Evolutionary conservation across 2,329 filamentous ascomycete genomes (phyloP).

Genomic region (Myriangium duriaei): DNA sequence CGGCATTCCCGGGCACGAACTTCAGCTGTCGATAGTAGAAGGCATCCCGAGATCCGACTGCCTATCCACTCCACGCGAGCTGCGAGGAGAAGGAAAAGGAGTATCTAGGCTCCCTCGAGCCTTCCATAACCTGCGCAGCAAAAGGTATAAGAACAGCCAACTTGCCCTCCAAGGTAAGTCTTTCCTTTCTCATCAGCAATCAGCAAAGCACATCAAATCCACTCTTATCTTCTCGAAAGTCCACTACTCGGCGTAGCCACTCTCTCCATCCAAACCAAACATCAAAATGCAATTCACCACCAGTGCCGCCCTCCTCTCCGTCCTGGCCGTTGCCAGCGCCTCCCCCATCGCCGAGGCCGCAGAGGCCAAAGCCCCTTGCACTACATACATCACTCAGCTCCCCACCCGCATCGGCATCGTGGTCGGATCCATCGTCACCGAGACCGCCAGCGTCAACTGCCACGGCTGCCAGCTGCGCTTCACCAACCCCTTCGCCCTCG

Average conservation of each 20-base stretch:
- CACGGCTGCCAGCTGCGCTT: conserved; percentile 2
- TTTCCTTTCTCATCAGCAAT: background rate
- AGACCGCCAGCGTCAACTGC: conserved; percentile 4
- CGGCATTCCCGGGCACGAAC: no score
- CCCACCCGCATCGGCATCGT: conserved; percentile 5
- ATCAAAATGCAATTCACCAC: conserved; percentile 9
- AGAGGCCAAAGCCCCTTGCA: conserved; percentile 2
- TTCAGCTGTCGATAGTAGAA: no score
- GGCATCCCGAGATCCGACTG: no score
- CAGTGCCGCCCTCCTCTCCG: conserved; percentile 5
- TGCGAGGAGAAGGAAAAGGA: no score
- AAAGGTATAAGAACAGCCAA: conserved; percentile 4
- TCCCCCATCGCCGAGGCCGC: conserved; percentile 1
- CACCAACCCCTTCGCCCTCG: background rate
- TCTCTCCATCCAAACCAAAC: no score
- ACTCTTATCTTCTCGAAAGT: background rate
- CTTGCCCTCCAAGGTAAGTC: background rate
- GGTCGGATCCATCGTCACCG: background rate
- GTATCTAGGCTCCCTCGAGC: background rate
- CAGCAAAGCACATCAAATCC: background rate
- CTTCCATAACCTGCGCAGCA: no score
- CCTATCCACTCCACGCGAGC: no score
- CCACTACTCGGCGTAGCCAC: no score
- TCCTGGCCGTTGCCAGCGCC: conserved; percentile 6
- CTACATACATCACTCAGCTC: conserved; percentile 1